phyloP scores from a whole-genome alignment of 2,329 filamentous ascomycete genomes.

The Cladophialophora psammophila region DNA sequence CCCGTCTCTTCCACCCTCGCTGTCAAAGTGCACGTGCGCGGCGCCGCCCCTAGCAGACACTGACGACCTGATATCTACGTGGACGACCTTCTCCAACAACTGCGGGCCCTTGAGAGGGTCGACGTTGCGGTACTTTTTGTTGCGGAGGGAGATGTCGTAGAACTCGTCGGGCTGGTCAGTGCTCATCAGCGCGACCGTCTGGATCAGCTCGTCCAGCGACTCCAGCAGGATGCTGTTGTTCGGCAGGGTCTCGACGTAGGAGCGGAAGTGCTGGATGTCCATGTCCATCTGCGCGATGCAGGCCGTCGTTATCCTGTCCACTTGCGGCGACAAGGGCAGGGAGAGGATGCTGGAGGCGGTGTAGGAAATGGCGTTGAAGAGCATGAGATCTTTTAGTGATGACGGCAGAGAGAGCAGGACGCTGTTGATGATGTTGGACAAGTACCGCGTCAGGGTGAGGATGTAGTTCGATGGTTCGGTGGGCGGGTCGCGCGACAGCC shows the following conservation, averaged over 20 bases:
- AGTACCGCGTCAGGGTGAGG: constrained; percentile 89
- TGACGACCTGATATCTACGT: constrained; percentile 27
- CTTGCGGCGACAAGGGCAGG: constrained; percentile 77
- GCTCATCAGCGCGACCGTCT: constrained; percentile 88
- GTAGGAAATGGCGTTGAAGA: constrained; percentile 94
- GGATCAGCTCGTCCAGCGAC: constrained; percentile 89
- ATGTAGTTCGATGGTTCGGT: constrained; percentile 89
- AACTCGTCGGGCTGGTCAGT: constrained; percentile 94
- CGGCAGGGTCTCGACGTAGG: constrained; percentile 80
- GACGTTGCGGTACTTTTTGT: constrained; percentile 93
- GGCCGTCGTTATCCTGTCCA: constrained; percentile 86
- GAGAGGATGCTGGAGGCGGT: constrained; percentile 79
- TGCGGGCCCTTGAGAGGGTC: constrained; percentile 88
- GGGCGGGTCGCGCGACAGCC: constrained; percentile 69
- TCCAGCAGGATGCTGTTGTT: constrained; percentile 87
- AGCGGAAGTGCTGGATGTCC: constrained; percentile 82
- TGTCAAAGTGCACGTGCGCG: constrained; percentile 12
- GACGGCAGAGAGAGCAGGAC: constrained; percentile 91
- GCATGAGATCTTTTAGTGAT: constrained; percentile 96
- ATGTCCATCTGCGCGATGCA: constrained; percentile 80
- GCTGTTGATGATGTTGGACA: constrained; percentile 95
- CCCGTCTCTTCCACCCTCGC: constrained; percentile 16
- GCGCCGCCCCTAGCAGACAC: constrained; percentile 12
- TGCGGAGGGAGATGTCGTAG: constrained; percentile 86
- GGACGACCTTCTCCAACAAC: constrained; percentile 78